Evolutionary conservation across 2,329 filamentous ascomycete genomes (phyloP).

Genomic region (Hirsutella rhossiliensis): DNA sequence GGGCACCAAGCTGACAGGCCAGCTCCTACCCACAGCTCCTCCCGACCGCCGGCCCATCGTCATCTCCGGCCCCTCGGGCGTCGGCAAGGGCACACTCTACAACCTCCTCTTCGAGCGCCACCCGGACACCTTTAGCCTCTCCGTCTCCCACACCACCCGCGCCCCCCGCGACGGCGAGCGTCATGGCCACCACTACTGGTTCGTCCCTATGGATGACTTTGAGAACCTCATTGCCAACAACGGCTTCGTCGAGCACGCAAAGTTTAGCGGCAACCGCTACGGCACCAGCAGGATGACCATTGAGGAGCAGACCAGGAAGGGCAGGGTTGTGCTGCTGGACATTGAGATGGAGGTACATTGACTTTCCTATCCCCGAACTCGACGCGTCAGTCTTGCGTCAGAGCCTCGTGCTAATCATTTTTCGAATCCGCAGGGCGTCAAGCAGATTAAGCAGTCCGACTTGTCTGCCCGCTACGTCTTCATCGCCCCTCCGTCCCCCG

Average conservation of each 20-base stretch:
- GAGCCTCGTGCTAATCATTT: neutral
- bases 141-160: constrained; percentile 70
- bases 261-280: constrained; percentile 79
- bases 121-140: constrained; percentile 39
- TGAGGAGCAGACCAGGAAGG: constrained; percentile 58
- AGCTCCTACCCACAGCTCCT: constrained; percentile 13
- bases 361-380: neutral
- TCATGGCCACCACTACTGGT: constrained; percentile 74
- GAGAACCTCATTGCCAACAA: constrained; percentile 51
- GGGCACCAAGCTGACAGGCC: no score
- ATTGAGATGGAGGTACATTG: constrained; percentile 82
- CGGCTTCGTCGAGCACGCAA: constrained; percentile 76
- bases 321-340: constrained; percentile 70
- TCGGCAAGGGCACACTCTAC: constrained; percentile 72
- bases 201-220: constrained; percentile 55
- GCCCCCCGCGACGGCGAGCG: constrained; percentile 61
- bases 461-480: constrained; percentile 75
- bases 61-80: constrained; percentile 66
- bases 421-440: constrained; percentile 49
- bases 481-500: constrained; percentile 65
- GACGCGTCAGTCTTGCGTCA: neutral
- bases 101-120: constrained; percentile 52
- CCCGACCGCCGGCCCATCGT: constrained; percentile 51
- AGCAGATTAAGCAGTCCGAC: constrained; percentile 72
- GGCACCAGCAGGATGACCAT: constrained; percentile 76